These are phyloP conservation scores for Fomitopsis serialis DNA, from an alignment of 768 basidiomycete genomes.

Conservation along the genomic window DNA sequence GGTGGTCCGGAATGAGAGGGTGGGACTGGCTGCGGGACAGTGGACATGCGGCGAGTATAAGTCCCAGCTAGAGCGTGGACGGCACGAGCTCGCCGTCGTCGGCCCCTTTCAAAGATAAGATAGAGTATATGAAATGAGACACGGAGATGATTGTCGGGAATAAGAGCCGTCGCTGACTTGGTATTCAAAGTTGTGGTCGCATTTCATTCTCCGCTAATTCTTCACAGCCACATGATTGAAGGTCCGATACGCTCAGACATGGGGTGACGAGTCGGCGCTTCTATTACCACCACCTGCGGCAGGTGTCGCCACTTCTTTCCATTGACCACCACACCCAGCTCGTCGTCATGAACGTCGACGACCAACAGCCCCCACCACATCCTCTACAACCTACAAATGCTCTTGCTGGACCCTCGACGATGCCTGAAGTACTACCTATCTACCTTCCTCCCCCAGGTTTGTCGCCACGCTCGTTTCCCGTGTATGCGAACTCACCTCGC, in stretches of 20 bases:
- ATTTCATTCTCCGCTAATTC: too few species aligned
- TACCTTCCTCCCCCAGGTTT: slow-evolving; percentile 29
- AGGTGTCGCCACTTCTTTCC: slow-evolving; percentile 23
- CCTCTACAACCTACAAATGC: slow-evolving; percentile 35
- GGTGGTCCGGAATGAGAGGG: slow-evolving; percentile 9
- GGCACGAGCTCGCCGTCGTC: not conserved
- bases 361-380: slow-evolving; percentile 6
- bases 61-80: not conserved
- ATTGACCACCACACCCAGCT: slow-evolving; percentile 6
- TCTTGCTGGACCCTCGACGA: slow-evolving; percentile 56
- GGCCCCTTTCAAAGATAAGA: not conserved
- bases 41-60: slow-evolving; percentile 2
- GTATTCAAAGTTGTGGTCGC: too few species aligned
- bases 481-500: slow-evolving; percentile 12
- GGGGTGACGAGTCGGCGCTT: too few species aligned
- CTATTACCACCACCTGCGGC: slow-evolving; percentile 1
- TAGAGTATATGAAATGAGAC: not conserved
- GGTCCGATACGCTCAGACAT: too few species aligned
- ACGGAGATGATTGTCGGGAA: not conserved
- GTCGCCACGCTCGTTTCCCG: slow-evolving; percentile 9
- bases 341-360: slow-evolving; percentile 26
- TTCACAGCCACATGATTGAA: too few species aligned
- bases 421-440: slow-evolving; percentile 28
- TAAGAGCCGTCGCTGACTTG: too few species aligned
- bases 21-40: slow-evolving; percentile 1